phyloP scores from a whole-genome alignment of 1,139 yeast species.

The Pichia sp. region DNA sequence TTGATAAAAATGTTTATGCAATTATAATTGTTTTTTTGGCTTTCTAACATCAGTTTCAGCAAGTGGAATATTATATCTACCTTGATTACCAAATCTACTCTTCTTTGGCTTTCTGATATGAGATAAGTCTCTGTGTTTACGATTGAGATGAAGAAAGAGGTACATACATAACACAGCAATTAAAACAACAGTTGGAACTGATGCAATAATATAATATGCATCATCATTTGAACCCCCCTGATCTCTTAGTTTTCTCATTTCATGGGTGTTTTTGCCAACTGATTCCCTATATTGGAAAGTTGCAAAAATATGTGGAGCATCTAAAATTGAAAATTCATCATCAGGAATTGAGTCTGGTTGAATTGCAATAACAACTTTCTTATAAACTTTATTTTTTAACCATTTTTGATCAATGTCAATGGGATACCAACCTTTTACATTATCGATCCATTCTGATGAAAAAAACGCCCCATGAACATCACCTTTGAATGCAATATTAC shows the following conservation, averaged over 20 bases:
- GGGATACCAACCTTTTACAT: constrained; percentile 59
- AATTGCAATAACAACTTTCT: constrained; percentile 50
- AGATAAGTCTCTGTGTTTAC: constrained; percentile 45
- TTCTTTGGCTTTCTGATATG: constrained; percentile 42
- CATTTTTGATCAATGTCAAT: constrained; percentile 55
- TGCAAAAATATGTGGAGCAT: constrained; percentile 46
- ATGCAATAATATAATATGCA: constrained; percentile 60
- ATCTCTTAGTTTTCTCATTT: constrained; percentile 44
- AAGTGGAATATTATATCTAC: constrained; percentile 29
- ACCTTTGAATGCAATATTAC: constrained; percentile 28
- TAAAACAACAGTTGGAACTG: constrained; percentile 69
- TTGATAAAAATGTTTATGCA: background rate
- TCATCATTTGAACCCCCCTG: constrained; percentile 55
- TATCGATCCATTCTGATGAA: constrained; percentile 64
- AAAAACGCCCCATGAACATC: constrained; percentile 44
- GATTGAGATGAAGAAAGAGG: constrained; percentile 50
- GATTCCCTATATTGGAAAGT: constrained; percentile 51
- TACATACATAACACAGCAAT: constrained; percentile 58
- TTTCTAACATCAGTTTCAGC: constrained; percentile 26
- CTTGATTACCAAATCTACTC: constrained; percentile 41
- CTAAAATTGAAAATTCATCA: constrained; percentile 53
- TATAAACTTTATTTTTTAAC: constrained; percentile 47
- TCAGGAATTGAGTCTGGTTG: constrained; percentile 65
- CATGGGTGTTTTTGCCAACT: constrained; percentile 54
- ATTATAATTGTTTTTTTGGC: constrained; percentile 20